A percentile compares a stretch with the other conserved stretches of the same genome.
Conservation (phyloP, 768 basidiomycete genomes). For the Agrocybe praecox region DNA sequence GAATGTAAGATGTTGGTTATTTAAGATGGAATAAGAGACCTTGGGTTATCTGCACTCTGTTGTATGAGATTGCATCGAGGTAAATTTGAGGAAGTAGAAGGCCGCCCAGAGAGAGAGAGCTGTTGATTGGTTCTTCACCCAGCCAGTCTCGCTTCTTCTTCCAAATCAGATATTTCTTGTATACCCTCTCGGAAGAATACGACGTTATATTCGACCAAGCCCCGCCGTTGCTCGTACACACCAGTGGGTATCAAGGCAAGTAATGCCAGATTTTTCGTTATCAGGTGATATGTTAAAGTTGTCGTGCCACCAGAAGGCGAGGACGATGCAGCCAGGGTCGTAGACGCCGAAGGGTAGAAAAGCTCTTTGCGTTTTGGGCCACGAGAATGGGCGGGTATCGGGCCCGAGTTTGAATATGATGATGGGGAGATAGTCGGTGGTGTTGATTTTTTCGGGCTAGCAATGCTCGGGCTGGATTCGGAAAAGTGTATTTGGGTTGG, state of each 20-base stretch:
- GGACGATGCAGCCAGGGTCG: slow-evolving; percentile 17
- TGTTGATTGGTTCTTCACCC: neutral
- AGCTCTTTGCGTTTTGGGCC: slow-evolving; percentile 31
- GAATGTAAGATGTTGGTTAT: too few species aligned
- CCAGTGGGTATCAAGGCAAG: slow-evolving; percentile 74
- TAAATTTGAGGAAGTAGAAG: too few species aligned
- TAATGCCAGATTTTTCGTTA: slow-evolving; percentile 72
- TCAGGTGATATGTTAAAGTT: slow-evolving; percentile 83
- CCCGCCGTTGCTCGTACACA: slow-evolving; percentile 72
- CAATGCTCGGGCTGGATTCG: neutral
- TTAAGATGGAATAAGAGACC: too few species aligned
- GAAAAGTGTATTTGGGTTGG: slow-evolving; percentile 1
- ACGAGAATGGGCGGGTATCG: slow-evolving; percentile 1
- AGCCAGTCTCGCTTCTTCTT: slow-evolving; percentile 55
- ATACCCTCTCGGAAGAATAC: slow-evolving; percentile 84
- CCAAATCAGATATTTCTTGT: slow-evolving; percentile 79
- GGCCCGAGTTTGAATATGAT: slow-evolving; percentile 5
- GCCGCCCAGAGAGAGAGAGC: too few species aligned
- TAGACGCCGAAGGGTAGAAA: slow-evolving; percentile 67
- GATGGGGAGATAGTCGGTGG: slow-evolving; percentile 1
- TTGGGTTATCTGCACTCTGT: too few species aligned
- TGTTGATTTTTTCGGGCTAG: neutral
- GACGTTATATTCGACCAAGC: slow-evolving; percentile 85
- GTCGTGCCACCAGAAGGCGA: slow-evolving; percentile 34
- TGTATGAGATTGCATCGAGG: too few species aligned